A percentile compares a stretch with the other conserved stretches of the same genome.
Evolutionary conservation across 2,329 filamentous ascomycete species (phyloP).

Genomic region (Botrytis aclada): DNA sequence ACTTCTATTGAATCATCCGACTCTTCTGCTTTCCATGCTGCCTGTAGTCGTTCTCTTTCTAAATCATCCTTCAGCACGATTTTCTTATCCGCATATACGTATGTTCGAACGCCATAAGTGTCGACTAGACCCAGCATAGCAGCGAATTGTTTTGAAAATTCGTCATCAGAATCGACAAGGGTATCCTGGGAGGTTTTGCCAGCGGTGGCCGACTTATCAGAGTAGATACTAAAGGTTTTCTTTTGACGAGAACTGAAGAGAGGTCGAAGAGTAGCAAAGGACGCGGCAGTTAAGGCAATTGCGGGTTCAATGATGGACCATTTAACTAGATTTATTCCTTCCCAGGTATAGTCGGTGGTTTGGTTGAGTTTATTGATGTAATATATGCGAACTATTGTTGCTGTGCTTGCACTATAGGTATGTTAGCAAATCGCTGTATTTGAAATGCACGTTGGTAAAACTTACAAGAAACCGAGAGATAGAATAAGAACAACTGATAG

Average conservation of each 20-base stretch:
- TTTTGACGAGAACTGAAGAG: constrained; percentile 35
- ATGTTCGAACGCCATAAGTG: constrained; percentile 10
- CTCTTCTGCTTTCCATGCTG: neutral
- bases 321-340: constrained; percentile 44
- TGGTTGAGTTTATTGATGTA: constrained; percentile 42
- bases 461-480: constrained; percentile 43
- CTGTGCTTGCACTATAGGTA: constrained; percentile 40
- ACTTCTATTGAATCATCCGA: constrained; percentile 9
- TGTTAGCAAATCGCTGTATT: neutral
- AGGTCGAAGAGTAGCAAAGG: constrained; percentile 42
- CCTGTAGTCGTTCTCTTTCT: neutral
- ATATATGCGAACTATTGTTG: constrained; percentile 44
- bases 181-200: neutral
- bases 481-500: constrained; percentile 38
- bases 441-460: neutral
- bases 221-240: constrained; percentile 10
- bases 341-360: constrained; percentile 42
- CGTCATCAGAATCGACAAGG: neutral
- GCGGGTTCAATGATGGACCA: constrained; percentile 46
- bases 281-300: constrained; percentile 43
- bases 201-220: neutral
- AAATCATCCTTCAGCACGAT: constrained; percentile 5
- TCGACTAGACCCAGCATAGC: constrained; percentile 10
- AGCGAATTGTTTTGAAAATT: constrained; percentile 9
- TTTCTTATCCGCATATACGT: constrained; percentile 14